Evolutionary conservation across 108 stramenopile genomes (phyloP), one percentile per base, ranked within the genome.

Genomic region (Cyclotella atomus): DNA sequence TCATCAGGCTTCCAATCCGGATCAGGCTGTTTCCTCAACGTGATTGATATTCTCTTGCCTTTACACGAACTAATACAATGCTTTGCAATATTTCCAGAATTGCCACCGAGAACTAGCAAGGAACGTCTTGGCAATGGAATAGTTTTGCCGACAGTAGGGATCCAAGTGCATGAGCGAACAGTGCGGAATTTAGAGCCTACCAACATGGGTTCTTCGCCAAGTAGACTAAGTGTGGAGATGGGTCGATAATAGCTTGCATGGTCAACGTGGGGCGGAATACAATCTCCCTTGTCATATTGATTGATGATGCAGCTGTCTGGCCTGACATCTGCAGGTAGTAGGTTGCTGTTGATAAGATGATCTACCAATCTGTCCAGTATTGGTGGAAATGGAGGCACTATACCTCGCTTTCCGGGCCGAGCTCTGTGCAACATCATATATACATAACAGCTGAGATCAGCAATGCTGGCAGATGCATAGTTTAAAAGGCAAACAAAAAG

Each of bases 281-380:
- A 81, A 66, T 81, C 80, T 7, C 80, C 80, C 0, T 28, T 30
- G 17, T 54, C 80, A 65, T 81, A 81, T 44, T 57, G 63, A 43
- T 81, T 81, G 70, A 81, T 81, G 41, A 81, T 81, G 36, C 73
- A 74, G 46, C 75, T 76, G 53, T 81, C 80, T 21, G 80, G 80
- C 25, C 74, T 59, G 16, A 64, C 59, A 14, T 76, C 75, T 12
- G 36, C 19, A 0, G 75, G 68, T 5, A 81, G 38, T 47, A 71
- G 71, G 8, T 60, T 53, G 0, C 41, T 57, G 25, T 36, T 15
- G 27, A 78, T 56, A 14, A 78, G 34, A 32, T 71, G 70, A 55
- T 78, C 56, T 3, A 78, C 77, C 8, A 78, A 47, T 43, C 47
- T 38, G 38, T 71, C 47, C 7, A 78, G 28, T 14, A 78, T 71